A percentile compares a stretch with the other conserved stretches of the same genome.
Conservation (phyloP, 2,329 filamentous ascomycete genomes). For the Atkinsonella texensis region DNA sequence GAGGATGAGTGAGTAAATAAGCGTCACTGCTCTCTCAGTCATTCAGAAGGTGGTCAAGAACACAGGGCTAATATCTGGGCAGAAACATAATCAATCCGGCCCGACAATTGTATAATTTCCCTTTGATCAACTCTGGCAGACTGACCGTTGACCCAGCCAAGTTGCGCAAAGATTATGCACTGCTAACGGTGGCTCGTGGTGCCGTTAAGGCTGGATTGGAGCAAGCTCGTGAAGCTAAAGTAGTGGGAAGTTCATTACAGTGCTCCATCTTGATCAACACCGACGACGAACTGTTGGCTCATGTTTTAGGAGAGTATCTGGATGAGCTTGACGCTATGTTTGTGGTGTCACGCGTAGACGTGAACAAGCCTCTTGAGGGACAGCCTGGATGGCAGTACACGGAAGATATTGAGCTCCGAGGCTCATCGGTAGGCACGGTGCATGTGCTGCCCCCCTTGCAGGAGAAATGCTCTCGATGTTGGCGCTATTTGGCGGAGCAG, state of each 20-base stretch:
- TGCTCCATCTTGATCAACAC: constrained; percentile 52
- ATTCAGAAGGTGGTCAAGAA: too few species aligned
- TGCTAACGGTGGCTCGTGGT: constrained; percentile 43
- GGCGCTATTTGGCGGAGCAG: constrained; percentile 66
- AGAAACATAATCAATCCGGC: constrained; percentile 27
- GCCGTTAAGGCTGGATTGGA: constrained; percentile 70
- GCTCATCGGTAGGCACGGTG: constrained; percentile 22
- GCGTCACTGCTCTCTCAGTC: constrained; percentile 7
- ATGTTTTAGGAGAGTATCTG: constrained; percentile 26
- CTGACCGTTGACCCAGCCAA: constrained; percentile 25
- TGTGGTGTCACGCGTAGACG: constrained; percentile 52
- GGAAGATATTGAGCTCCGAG: constrained; percentile 30
- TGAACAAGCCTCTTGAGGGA: constrained; percentile 25
- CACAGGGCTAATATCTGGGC: too few species aligned
- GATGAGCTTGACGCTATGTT: constrained; percentile 52
- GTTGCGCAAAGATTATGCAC: constrained; percentile 30
- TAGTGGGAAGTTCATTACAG: constrained; percentile 70
- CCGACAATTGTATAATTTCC: constrained; percentile 33
- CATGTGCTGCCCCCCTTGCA: constrained; percentile 36
- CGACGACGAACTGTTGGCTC: constrained; percentile 22
- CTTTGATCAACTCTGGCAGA: constrained; percentile 28
- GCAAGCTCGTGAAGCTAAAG: constrained; percentile 55
- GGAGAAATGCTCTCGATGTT: constrained; percentile 77
- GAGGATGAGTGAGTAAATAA: constrained; percentile 26
- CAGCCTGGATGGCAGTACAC: constrained; percentile 28